Conservation (phyloP, 169 alveolate species). For the Cryptosporidium sp. region DNA sequence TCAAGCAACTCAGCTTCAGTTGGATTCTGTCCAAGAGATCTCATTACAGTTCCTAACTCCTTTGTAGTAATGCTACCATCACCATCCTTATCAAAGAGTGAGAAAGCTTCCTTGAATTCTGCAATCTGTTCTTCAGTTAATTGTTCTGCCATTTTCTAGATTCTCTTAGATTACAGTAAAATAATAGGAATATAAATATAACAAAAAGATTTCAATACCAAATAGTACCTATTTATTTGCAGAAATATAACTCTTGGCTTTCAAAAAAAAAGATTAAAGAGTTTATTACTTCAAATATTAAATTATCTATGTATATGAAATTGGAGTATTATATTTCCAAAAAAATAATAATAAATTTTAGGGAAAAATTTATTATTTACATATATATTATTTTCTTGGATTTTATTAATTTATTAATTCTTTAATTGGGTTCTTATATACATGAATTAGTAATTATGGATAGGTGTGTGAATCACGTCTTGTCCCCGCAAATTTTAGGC, state of each 20-base stretch:
- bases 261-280: neutral
- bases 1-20: conserved; percentile 96
- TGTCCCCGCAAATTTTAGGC: conserved; percentile 28
- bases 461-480: conserved; percentile 73
- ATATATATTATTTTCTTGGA: neutral
- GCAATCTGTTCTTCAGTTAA: conserved; percentile 99
- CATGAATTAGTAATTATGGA: conserved; percentile 58
- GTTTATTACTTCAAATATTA: neutral
- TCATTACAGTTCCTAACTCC: conserved; percentile 91
- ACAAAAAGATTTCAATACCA: neutral
- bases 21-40: conserved; percentile 95
- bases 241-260: neutral
- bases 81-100: conserved; percentile 99
- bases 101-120: conserved; percentile 99
- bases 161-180: neutral
- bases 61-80: conserved; percentile 96
- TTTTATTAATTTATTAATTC: conserved; percentile 6
- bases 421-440: conserved; percentile 9
- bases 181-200: neutral
- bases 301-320: neutral
- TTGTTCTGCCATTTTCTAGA: conserved; percentile 94
- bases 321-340: neutral
- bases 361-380: neutral
- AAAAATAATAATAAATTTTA: neutral
- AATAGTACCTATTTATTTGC: neutral